phyloP scores from a whole-genome alignment of 352 stramenopile species.

The Thraustochytrium sp. region DNA sequence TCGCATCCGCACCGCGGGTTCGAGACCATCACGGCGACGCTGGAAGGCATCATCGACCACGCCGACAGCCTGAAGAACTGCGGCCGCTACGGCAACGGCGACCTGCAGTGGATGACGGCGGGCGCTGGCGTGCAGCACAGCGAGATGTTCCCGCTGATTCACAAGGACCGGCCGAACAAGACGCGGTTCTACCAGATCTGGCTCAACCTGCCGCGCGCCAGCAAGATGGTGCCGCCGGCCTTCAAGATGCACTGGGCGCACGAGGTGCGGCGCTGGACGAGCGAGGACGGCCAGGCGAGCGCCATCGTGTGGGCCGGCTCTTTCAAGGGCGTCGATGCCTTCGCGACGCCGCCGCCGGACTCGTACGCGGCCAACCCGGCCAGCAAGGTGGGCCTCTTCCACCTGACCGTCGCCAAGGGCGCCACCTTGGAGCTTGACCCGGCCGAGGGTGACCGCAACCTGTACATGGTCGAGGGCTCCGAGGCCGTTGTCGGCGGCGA shows the following conservation, averaged over 20 bases:
- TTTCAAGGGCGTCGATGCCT: constrained; percentile 5
- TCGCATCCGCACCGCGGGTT: constrained; percentile 60
- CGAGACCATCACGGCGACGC: constrained; percentile 64
- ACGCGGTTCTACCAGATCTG: constrained; percentile 51
- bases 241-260: constrained; percentile 66
- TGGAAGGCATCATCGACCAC: constrained; percentile 61
- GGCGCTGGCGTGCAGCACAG: constrained; percentile 68
- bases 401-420: constrained; percentile 40
- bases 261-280: constrained; percentile 53
- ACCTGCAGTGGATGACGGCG: constrained; percentile 72
- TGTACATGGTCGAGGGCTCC: constrained; percentile 49
- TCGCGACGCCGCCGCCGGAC: constrained; percentile 32
- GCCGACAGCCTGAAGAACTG: constrained; percentile 55
- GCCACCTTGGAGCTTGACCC: constrained; percentile 23
- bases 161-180: constrained; percentile 49
- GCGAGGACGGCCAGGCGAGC: constrained; percentile 40
- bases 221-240: constrained; percentile 52
- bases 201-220: constrained; percentile 51
- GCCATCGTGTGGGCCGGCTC: constrained; percentile 50
- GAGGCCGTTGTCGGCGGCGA: background rate
- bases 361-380: constrained; percentile 45
- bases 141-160: constrained; percentile 70
- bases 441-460: constrained; percentile 40
- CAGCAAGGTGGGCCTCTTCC: constrained; percentile 43
- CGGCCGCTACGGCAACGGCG: constrained; percentile 54